These are phyloP conservation scores for Miamiensis avidus DNA, from an alignment of 169 alveolate species.

Conservation along the genomic window DNA sequence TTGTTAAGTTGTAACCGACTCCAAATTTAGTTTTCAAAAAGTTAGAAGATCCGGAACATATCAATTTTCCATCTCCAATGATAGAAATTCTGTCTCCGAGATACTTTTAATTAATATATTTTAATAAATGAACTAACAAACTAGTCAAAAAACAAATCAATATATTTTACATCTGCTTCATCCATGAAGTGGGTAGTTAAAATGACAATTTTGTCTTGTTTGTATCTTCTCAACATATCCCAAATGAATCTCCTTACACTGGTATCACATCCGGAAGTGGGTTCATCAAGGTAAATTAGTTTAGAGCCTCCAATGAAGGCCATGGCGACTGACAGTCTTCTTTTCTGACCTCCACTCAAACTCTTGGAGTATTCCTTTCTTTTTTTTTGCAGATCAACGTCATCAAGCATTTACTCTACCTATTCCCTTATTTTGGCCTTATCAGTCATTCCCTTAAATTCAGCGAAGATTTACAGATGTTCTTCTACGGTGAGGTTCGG, in stretches of 20 bases:
- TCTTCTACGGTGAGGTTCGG: conserved; percentile 82
- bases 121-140: no score
- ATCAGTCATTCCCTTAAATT: conserved; percentile 75
- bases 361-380: conserved; percentile 61
- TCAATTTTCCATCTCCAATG: conserved; percentile 68
- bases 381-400: conserved; percentile 69
- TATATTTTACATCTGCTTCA: conserved; percentile 85
- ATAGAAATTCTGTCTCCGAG: conserved; percentile 83
- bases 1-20: conserved; percentile 68
- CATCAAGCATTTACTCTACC: conserved; percentile 63
- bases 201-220: conserved; percentile 52
- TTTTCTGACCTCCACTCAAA: conserved; percentile 83
- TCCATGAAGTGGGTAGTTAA: conserved; percentile 84
- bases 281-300: conserved; percentile 79
- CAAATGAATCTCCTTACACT: conserved; percentile 84
- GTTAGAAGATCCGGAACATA: conserved; percentile 76
- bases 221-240: conserved; percentile 79
- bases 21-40: conserved; percentile 82
- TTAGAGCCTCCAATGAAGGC: conserved; percentile 81
- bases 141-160: no score
- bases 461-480: conserved; percentile 78
- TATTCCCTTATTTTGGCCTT: conserved; percentile 49
- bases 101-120: no score
- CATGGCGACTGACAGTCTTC: conserved; percentile 81
- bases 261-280: conserved; percentile 83